Base-by-base conservation (phyloP, 179 eudicot species). In the Vitellaria paradoxa region DNA sequence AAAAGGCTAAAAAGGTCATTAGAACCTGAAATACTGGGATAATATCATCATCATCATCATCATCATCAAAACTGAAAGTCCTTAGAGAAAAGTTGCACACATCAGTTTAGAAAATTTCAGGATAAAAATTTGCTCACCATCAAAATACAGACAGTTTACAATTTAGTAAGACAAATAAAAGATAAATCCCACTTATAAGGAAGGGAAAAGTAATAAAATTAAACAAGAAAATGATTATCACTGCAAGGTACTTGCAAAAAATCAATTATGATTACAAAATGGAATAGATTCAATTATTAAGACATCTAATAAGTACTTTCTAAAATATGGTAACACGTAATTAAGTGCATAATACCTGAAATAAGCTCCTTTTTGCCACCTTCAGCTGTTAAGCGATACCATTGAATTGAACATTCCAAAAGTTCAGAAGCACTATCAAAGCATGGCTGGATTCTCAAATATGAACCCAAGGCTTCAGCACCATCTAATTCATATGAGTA, bases 401-500 rank as follows among this genome's bases (percentile, higher is more conserved):
- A 94, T 77, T 96, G 99, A 77, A 96, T 86, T 1, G 83, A 84
- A 87, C 97, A 91, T 75, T 85, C 90, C 8, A 88, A 87, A 83
- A 96, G 87, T 24, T 89, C 93, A 50, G 84, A 76, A 76, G 93
- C 91, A 55, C 84, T 85, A 77, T 87, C 89, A 61, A 88, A 85
- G 81, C 88, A 84, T 46, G 88, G 77, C 71, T 87, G 89, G 81
- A 94, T 87, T 74, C 88, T 86, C 81, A 96, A 81, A 85, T 81
- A 87, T 30, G 98, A 94, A 78, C 99, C 99, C 83, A 94, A 79
- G 52, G 91, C 82, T 82, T 91, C 93, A 80, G 90, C 67, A 60
- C 98, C 99, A 50, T 81, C 89, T 61, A 96, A 59, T 80, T 92
- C 94, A 68, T 86, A 96, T 68, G 85, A 71, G 75, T 77, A 75